Base-by-base conservation (phyloP, 148 eudicot species). In the Rheum nobile region DNA sequence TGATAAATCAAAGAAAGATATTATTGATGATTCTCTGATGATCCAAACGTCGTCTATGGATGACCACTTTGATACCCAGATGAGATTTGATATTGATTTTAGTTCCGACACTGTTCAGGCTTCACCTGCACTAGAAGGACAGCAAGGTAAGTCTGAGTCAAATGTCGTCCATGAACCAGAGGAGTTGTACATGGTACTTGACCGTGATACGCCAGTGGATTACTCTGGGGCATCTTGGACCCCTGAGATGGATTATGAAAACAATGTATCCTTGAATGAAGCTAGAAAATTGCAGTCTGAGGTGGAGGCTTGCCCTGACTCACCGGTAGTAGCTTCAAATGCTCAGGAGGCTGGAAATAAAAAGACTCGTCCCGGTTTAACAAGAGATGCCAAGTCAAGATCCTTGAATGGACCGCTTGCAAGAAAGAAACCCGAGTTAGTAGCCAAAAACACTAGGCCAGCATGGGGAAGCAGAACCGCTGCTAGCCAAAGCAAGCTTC, bases 11-110 rank as follows among this genome's bases (percentile, higher is more conserved):
- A 88, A 72, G 68, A 85, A 79, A 82, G 88, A 82, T 65, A 43
- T 78, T 71, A 31, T 80, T 69, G 95, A 92, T 74, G 91, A 92
- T 76, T 90, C 97, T 72, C 77, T 88, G 75, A 86, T 90, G 88
- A 80, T 90, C 83, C 92, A 88, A 32, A 72, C 85, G 55, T 82
- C 74, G 32, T 71, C 72, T n/a, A 39, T 70, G 2, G 80, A 78
- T 47, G 71, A 77, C 74, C 80, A 67, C 21, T 42, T 69, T 54
- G 79, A 79, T 74, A 69, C 79, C 32, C 87, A 85, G 59, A 38
- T 77, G 72, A 78, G 79, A 61, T 78, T 82, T 22, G 84, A 90
- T 77, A 81, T 84, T 54, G 84, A 73, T 79, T 67, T 86, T 71
- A 85, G 68, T 68, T 74, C 91, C 44, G 92, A 89, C 76, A 71